Evolutionary conservation across 2,329 filamentous ascomycete species (phyloP), one percentile per base, ranked within the genome.

Genomic region (Aspergillus uvarum): DNA sequence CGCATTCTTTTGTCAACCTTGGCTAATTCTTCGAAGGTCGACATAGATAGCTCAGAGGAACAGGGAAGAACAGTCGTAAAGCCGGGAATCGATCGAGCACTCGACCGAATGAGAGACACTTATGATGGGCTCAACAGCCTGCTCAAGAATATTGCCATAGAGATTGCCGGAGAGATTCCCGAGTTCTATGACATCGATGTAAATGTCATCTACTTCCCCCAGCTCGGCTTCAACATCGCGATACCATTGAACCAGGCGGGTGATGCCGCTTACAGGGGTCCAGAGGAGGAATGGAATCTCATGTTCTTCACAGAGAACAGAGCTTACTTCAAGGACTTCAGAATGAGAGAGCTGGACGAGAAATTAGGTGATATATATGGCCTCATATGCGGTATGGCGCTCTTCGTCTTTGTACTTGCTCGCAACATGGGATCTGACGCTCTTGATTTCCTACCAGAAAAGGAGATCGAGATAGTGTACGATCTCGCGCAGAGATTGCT

Each of bases 141-240:
- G 12, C 82, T 99, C 14, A 87, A 85, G 2, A 76, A 86, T 56
- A 85, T 92, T 2, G 87, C 88, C 5, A 79, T 81, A 19, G 83
- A 85, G n/a, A 80, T 96, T 59, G 84, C 84, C 0, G 74, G 76
- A 14, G 81, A 82, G 1, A 79, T 95, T 21, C 89, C 92, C 1
- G 80, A 83, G 60, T 80, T 83, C 19, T 59, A 77, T 4, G 74
- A 84, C 1, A 77, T 81, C 22, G 78, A 81, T 12, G 74, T 89
- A 35, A 93, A 93, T 57, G 96, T 96, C 63, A 89, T 95, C 19
- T 96, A 95, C 72, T 89, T 96, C 63, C 94, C 93, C 0, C 92
- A 96, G 69, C 85, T 97, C 42, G 95, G 95, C 0, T 99, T 97
- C 71, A 83, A 97, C 42, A 90, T 92, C 2, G 87, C 89, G 0